A percentile compares a stretch with the other conserved stretches of the same genome.
Conservation (phyloP, 2,329 filamentous ascomycete genomes). For the Aureobasidium sp. region DNA sequence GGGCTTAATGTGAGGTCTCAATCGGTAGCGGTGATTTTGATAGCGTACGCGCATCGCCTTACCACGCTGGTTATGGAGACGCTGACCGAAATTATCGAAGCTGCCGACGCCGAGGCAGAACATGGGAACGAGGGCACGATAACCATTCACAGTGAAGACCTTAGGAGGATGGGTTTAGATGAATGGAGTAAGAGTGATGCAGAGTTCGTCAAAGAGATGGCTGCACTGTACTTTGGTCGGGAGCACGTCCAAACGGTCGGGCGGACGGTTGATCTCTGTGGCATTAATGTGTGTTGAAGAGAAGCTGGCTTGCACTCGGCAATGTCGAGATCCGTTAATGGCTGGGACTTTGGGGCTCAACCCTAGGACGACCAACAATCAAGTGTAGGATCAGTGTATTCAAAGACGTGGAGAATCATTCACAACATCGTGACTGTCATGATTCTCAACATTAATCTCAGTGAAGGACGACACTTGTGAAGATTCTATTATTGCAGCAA, state of each 20-base stretch:
- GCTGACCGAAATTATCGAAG: conserved; percentile 52
- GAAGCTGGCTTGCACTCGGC: background rate
- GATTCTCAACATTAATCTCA: background rate
- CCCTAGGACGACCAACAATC: background rate
- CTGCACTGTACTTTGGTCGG: conserved; percentile 59
- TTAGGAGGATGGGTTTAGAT: conserved; percentile 69
- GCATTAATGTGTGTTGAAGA: conserved; percentile 58
- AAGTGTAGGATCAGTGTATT: background rate
- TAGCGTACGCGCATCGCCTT: conserved; percentile 74
- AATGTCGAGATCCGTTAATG: background rate
- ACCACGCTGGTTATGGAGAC: conserved; percentile 59
- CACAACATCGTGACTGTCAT: background rate
- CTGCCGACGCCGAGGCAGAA: conserved; percentile 31
- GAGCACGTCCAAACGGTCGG: conserved; percentile 54
- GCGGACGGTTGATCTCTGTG: conserved; percentile 67
- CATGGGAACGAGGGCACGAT: conserved; percentile 33
- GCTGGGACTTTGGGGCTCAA: background rate
- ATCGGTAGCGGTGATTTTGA: conserved; percentile 62
- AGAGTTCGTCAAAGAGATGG: conserved; percentile 58
- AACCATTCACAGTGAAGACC: conserved; percentile 53
- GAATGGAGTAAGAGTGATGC: conserved; percentile 66
- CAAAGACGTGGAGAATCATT: background rate
- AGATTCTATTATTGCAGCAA: background rate
- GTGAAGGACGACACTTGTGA: background rate
- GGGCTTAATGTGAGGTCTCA: conserved; percentile 37